Conservation (phyloP, 768 basidiomycete species). For the Dentipellis sp. region DNA sequence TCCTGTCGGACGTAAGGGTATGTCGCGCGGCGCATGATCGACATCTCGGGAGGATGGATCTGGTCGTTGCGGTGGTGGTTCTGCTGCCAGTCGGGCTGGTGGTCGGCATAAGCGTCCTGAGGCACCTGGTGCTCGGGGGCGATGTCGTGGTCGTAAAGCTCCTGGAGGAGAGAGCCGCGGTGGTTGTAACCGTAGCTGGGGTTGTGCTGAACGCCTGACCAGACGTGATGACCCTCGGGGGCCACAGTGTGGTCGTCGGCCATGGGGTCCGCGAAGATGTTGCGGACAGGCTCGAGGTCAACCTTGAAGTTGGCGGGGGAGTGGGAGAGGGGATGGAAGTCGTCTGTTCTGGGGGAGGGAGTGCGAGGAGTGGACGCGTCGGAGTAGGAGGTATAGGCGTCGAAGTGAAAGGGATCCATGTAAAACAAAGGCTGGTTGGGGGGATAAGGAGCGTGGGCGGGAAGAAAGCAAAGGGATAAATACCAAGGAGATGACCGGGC, state of each 20-base stretch:
- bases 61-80: slow-evolving; percentile 16
- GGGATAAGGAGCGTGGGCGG: not conserved
- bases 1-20: slow-evolving; percentile 75
- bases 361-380: slow-evolving; percentile 67
- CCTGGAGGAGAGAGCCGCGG: slow-evolving; percentile 53
- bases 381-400: slow-evolving; percentile 55
- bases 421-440: slow-evolving; percentile 9
- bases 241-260: slow-evolving; percentile 31
- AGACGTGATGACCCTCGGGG: slow-evolving; percentile 30
- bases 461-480: slow-evolving; percentile 11
- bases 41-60: slow-evolving; percentile 33
- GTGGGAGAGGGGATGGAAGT: slow-evolving; percentile 21
- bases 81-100: slow-evolving; percentile 13
- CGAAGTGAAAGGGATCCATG: slow-evolving; percentile 42
- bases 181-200: slow-evolving; percentile 23
- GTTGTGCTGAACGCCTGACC: slow-evolving; percentile 24
- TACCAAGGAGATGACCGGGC: slow-evolving; percentile 5
- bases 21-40: slow-evolving; percentile 52
- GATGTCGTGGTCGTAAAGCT: slow-evolving; percentile 58
- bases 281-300: slow-evolving; percentile 34
- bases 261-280: slow-evolving; percentile 41
- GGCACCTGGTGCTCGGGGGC: slow-evolving; percentile 23
- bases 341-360: slow-evolving; percentile 44
- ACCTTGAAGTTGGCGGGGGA: slow-evolving; percentile 31
- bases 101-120: slow-evolving; percentile 16